Base-by-base conservation (phyloP, 257 asterid species). In the Solanum piurae region DNA sequence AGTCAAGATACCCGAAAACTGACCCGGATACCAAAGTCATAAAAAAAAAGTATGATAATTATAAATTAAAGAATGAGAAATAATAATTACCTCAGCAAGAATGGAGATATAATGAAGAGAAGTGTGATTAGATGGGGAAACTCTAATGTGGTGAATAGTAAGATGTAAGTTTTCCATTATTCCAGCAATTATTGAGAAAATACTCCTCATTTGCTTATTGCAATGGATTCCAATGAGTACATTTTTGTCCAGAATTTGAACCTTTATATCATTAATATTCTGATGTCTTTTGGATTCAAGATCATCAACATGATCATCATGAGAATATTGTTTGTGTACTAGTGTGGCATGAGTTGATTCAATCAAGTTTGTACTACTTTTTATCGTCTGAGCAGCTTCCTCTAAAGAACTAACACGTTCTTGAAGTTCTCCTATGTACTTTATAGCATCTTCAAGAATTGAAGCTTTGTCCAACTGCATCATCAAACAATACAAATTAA, bases 401-500 rank as follows among this genome's bases (percentile, higher is more conserved):
- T 80, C 85, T 80, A 80, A 80, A 46, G 29, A 25, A 12, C 42
- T 46, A 3, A 80, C 85, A 49, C 69, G 85, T 80, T 20, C 85
- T 80, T 80, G 85, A 80, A 80, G 85, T 49, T 80, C 68, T 80
- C 42, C 85, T 46, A 80, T 49, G 44, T 29, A 80, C 69, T 80
- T 80, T 33, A 80, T 80, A 29, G 85, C 62, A 80, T 80, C 85
- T 49, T 80, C 85, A 46, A 80, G 85, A 80, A 80, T 80, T 9
- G 85, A 29, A 49, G 85, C 85, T 80, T 80, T 80, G 85, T 80
- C 85, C 69, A 80, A 49, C 85, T 74, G 82, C 49, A 74, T 69
- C 75, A 68, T 29, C 75, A 55, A 55, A 9, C 66, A 58, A 58
- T 58, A 58, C 66, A 58, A 18, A 20, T 55, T 20, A 55, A 55